A percentile compares a stretch with the other conserved stretches of the same genome.
Evolutionary conservation across 768 basidiomycete species (phyloP).

Genomic region (Leucosporidium yakuticum): DNA sequence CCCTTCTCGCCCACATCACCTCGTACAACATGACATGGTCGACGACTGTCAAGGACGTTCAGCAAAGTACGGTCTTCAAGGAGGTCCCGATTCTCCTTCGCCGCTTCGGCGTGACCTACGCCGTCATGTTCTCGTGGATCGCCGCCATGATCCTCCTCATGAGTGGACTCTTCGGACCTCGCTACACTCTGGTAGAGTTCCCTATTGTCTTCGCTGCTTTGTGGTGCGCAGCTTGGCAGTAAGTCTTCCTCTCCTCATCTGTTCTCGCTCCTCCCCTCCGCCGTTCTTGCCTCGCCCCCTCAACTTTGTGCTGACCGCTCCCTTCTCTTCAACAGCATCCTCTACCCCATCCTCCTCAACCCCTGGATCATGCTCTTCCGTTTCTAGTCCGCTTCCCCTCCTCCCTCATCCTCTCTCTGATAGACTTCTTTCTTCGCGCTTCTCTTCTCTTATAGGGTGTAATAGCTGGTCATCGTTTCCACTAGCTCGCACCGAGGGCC

Average conservation of each 20-base stretch:
- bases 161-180: slow-evolving; percentile 54
- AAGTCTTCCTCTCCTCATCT: neutral
- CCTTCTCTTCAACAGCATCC: slow-evolving; percentile 26
- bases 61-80: slow-evolving; percentile 81
- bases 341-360: slow-evolving; percentile 71
- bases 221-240: slow-evolving; percentile 44
- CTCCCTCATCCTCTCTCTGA: neutral
- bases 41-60: slow-evolving; percentile 77
- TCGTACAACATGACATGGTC: slow-evolving; percentile 64
- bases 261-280: neutral
- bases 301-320: neutral
- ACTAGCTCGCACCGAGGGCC: no score
- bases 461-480: no score
- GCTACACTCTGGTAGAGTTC: slow-evolving; percentile 66
- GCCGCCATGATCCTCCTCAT: slow-evolving; percentile 56
- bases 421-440: slow-evolving; percentile 21
- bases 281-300: no score
- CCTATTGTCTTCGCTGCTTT: slow-evolving; percentile 69
- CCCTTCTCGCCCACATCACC: slow-evolving; percentile 55
- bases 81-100: slow-evolving; percentile 78
- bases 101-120: slow-evolving; percentile 60
- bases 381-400: slow-evolving; percentile 43
- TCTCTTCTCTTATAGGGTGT: no score
- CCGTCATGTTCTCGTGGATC: slow-evolving; percentile 49
- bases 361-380: slow-evolving; percentile 85